phyloP scores from a whole-genome alignment of 331 rosid genomes.

The Arachis monticola region DNA sequence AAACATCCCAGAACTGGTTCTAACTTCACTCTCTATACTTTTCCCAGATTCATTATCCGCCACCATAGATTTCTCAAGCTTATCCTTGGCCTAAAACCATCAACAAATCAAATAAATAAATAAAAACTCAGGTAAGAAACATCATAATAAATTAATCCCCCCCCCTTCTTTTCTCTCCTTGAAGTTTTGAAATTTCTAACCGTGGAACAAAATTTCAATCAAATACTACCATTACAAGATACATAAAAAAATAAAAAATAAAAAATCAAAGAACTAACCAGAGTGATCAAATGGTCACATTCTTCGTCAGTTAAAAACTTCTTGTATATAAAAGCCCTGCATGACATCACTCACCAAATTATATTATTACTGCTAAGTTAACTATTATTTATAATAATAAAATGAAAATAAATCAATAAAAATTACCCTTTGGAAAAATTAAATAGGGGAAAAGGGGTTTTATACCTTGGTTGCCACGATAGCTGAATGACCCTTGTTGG shows the following conservation, averaged over 20 bases:
- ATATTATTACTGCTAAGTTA: too few species aligned
- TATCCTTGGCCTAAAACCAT: constrained; percentile 69
- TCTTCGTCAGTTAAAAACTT: constrained; percentile 71
- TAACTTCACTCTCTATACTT: constrained; percentile 78
- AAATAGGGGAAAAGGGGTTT: too few species aligned
- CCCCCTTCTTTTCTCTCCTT: background rate
- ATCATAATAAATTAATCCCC: too few species aligned
- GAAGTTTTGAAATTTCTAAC: background rate
- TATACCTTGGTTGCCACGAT: constrained; percentile 88
- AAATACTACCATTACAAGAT: background rate
- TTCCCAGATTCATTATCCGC: constrained; percentile 94
- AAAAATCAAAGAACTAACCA: constrained; percentile 50
- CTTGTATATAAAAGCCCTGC: constrained; percentile 87
- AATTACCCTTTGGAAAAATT: background rate
- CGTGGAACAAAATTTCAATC: constrained; percentile 1
- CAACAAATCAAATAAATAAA: constrained; percentile 11
- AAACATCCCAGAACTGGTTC: constrained; percentile 98
- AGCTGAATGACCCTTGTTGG: constrained; percentile 87
- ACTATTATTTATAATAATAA: background rate
- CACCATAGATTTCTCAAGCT: constrained; percentile 95
- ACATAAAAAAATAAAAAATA: background rate
- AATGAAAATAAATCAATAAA: background rate
- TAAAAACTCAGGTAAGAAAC: constrained; percentile 32
- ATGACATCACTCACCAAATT: constrained; percentile 34
- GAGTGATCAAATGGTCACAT: constrained; percentile 75